phyloP scores from a whole-genome alignment of 2,329 filamentous ascomycete genomes.

The Colletotrichum sp. region DNA sequence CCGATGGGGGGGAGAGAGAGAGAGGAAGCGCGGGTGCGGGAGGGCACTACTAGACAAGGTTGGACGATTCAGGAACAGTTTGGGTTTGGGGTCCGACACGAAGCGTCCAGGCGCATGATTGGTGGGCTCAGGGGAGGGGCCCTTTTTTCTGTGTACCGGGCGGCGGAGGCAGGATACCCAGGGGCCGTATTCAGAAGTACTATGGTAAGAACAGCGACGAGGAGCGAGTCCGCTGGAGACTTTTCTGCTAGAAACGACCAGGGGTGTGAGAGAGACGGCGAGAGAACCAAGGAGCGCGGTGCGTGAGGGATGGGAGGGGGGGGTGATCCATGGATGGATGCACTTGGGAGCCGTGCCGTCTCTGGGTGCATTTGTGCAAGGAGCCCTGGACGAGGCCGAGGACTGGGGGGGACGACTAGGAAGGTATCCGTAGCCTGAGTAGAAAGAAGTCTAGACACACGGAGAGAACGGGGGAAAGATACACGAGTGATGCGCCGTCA shows the following conservation, averaged over 20 bases:
- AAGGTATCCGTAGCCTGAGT: neutral
- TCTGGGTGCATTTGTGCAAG: neutral
- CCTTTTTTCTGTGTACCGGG: neutral
- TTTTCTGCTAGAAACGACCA: neutral
- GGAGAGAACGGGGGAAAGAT: neutral
- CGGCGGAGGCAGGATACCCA: neutral
- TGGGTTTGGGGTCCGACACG: conserved; percentile 22
- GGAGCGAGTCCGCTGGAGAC: neutral
- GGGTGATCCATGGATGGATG: neutral
- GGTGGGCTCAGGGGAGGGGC: conserved; percentile 1
- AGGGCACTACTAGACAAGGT: conserved; percentile 21
- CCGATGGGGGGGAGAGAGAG: neutral
- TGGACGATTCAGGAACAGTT: conserved; percentile 23
- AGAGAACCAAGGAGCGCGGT: neutral
- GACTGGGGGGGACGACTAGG: neutral
- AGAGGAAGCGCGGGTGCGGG: conserved; percentile 10
- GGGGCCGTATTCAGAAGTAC: neutral
- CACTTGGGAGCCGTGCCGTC: neutral
- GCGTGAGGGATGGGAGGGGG: neutral
- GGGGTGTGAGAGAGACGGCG: neutral
- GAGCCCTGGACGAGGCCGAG: neutral
- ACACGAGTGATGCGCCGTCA: neutral
- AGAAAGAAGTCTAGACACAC: neutral
- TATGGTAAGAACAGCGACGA: neutral
- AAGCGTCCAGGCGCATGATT: conserved; percentile 4